phyloP scores from a whole-genome alignment of 495 filamentous ascomycete genomes.

The Neurospora sublineolata region DNA sequence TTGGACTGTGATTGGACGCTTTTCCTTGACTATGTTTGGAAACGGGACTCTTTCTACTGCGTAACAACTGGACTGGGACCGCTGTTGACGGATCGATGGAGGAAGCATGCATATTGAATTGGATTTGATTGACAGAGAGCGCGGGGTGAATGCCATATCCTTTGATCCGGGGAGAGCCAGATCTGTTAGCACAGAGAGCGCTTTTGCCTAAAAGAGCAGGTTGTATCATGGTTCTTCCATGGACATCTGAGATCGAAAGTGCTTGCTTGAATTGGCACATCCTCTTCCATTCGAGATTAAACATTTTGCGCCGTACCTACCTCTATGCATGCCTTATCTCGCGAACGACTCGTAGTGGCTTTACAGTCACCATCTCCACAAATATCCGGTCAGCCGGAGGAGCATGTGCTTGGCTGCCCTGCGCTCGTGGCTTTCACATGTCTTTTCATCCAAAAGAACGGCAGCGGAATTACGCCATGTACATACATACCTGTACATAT shows the following conservation, averaged over 20 bases:
- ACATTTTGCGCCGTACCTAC: background rate
- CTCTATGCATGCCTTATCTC: background rate
- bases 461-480: background rate
- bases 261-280: background rate
- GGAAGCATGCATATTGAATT: background rate
- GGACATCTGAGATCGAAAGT: background rate
- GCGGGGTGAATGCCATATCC: background rate
- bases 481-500: background rate
- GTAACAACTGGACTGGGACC: background rate
- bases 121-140: background rate
- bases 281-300: background rate
- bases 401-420: background rate
- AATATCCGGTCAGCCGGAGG: background rate
- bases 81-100: background rate
- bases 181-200: background rate
- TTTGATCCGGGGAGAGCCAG: background rate
- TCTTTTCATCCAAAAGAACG: background rate
- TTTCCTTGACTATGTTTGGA: background rate
- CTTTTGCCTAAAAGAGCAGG: background rate
- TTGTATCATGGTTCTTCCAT: background rate
- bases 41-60: background rate
- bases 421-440: background rate
- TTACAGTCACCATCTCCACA: background rate
- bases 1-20: background rate
- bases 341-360: background rate